Conservation (phyloP, 805 yeast genomes). For the Sugiyamaella valdiviana region DNA sequence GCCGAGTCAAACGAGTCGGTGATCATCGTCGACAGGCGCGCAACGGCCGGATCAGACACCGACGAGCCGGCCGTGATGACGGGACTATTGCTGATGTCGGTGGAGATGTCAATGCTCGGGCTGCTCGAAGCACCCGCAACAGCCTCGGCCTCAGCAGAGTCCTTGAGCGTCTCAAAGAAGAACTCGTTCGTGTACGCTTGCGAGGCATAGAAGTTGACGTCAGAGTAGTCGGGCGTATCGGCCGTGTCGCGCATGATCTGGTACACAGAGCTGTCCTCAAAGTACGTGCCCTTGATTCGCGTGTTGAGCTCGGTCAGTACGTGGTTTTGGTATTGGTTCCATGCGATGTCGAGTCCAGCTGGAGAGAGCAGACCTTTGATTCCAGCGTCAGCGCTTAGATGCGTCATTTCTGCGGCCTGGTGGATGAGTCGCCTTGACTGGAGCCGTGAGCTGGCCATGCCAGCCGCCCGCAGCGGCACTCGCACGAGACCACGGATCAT, state of each 20-base stretch:
- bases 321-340: conserved; percentile 74
- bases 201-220: conserved; percentile 51
- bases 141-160: conserved; percentile 26
- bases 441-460: neutral
- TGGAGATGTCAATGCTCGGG: conserved; percentile 22
- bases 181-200: conserved; percentile 89
- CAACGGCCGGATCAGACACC: neutral
- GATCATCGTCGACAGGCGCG: conserved; percentile 15
- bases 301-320: conserved; percentile 28
- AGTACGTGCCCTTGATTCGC: conserved; percentile 14
- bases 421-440: conserved; percentile 9
- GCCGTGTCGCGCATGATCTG: conserved; percentile 16
- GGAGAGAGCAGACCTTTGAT: conserved; percentile 57
- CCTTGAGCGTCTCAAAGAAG: conserved; percentile 41
- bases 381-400: conserved; percentile 14
- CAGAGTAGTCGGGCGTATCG: conserved; percentile 13
- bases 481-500: neutral
- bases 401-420: conserved; percentile 18
- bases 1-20: conserved; percentile 64
- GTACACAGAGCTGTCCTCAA: conserved; percentile 16
- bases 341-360: conserved; percentile 63
- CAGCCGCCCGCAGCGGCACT: neutral
- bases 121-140: conserved; percentile 20
- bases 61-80: neutral
- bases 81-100: conserved; percentile 21